These are phyloP conservation scores for Holtermannia corniformis DNA, from an alignment of 768 basidiomycete genomes.

Conservation along the genomic window DNA sequence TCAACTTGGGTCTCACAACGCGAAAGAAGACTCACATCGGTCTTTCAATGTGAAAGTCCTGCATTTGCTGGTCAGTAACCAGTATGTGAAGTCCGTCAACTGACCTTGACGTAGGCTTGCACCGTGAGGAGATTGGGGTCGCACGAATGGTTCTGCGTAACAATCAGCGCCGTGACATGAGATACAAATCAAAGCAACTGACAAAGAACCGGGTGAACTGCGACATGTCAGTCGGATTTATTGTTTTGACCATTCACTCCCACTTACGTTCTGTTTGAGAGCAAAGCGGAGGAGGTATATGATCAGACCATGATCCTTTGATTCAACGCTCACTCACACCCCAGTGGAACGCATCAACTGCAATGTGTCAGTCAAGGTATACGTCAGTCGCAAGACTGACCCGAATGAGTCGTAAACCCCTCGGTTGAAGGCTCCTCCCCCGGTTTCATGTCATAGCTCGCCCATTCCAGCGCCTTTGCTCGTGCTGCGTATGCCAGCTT, in stretches of 20 bases:
- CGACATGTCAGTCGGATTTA: background rate
- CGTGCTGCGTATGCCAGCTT: constrained; percentile 16
- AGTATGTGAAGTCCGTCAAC: background rate
- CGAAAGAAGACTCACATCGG: constrained; percentile 18
- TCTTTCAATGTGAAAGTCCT: too few relatives aligned
- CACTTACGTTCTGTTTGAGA: constrained; percentile 20
- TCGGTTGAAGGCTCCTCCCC: too few relatives aligned
- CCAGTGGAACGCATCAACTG: constrained; percentile 74
- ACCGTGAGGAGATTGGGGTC: constrained; percentile 69
- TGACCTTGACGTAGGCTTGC: constrained; percentile 65
- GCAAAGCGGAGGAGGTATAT: constrained; percentile 5
- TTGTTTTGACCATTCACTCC: too few relatives aligned
- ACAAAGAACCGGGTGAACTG: constrained; percentile 89
- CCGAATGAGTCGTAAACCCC: too few relatives aligned
- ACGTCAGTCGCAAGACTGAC: too few relatives aligned
- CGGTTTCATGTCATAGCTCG: too few relatives aligned
- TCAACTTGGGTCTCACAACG: background rate
- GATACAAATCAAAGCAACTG: constrained; percentile 32
- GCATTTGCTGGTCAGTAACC: constrained; percentile 4
- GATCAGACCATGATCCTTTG: constrained; percentile 1
- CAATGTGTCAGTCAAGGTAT: constrained; percentile 16
- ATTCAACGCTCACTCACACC: constrained; percentile 23
- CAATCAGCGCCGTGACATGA: constrained; percentile 1
- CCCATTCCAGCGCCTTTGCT: constrained; percentile 28
- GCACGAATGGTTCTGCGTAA: constrained; percentile 73